Conservation (phyloP, 1,284 basidiomycete species). For the Marasmius oreades region DNA sequence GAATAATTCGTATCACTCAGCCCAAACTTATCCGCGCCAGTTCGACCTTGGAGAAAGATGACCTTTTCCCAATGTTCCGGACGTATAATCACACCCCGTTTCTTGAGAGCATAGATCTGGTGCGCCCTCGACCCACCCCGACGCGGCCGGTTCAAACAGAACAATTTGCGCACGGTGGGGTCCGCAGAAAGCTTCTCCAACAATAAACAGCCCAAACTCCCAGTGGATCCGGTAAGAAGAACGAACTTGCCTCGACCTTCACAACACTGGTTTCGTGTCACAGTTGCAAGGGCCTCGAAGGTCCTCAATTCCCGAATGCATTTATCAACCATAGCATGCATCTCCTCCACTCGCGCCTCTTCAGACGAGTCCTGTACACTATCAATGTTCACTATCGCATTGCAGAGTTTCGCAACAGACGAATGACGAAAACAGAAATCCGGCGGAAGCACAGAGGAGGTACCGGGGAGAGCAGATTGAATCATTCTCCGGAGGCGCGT, state of each 20-base stretch:
- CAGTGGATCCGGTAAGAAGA: conserved; percentile 32
- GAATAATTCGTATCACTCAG: conserved; percentile 21
- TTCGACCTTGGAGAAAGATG: conserved; percentile 21
- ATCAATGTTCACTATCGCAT: conserved; percentile 20
- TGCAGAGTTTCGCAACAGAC: conserved; percentile 23
- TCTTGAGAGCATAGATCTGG: conserved; percentile 25
- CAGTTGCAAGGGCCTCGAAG: conserved; percentile 17
- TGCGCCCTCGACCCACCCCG: conserved; percentile 14
- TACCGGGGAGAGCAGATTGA: conserved; percentile 22
- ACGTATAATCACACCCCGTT: conserved; percentile 27
- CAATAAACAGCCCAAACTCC: conserved; percentile 31
- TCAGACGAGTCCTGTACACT: too few relatives aligned
- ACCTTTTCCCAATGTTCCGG: conserved; percentile 27
- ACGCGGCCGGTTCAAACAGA: conserved; percentile 27
- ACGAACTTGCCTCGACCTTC: conserved; percentile 19
- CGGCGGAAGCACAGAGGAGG: conserved; percentile 15
- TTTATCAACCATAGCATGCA: conserved; percentile 28
- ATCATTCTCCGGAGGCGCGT: conserved; percentile 27
- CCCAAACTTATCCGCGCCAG: conserved; percentile 24
- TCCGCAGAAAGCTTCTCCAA: conserved; percentile 24
- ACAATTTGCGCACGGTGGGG: conserved; percentile 24
- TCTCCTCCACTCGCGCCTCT: conserved; percentile 21
- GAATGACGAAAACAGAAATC: conserved; percentile 31
- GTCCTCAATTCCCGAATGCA: conserved; percentile 19
- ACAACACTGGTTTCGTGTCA: conserved; percentile 14